Evolutionary conservation across 163 green algal species (phyloP), one percentile per base, ranked within the genome.

Genomic region (Trebouxia gelatinosa): DNA sequence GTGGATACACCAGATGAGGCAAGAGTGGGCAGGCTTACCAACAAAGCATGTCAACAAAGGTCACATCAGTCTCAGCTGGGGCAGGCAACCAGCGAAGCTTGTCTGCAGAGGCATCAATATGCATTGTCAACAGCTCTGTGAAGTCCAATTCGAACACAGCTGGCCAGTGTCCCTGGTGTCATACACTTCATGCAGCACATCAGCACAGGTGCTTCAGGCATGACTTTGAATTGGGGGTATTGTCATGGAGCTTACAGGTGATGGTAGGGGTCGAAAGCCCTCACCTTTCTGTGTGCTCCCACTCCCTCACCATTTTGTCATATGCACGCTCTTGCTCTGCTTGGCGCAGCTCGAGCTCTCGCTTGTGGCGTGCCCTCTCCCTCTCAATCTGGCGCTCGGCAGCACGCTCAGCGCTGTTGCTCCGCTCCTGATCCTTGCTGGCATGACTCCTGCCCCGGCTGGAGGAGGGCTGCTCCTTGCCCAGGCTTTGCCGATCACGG

Each of bases 201-300:
- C n/a, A n/a, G n/a, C n/a, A n/a, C n/a, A n/a, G n/a, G n/a, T n/a
- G n/a, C n/a, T n/a, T n/a, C n/a, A n/a, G n/a, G n/a, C n/a, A n/a
- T n/a, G n/a, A n/a, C n/a, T n/a, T n/a, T n/a, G n/a, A n/a, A n/a
- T n/a, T n/a, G n/a, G n/a, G n/a, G n/a, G n/a, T n/a, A n/a, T n/a
- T n/a, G n/a, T n/a, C n/a, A n/a, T n/a, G n/a, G n/a, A n/a, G n/a
- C n/a, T n/a, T n/a, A n/a, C n/a, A n/a, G n/a, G 17, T 34, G 29
- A 26, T 62, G 51, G 19, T 62, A 0, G 51, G 2, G 34, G 34
- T 17, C 2, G 26, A 23, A 54, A 74, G 58, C 3, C 38, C 80
- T 5, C 70, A 94, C 89, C 89, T 83, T 80, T 94, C 90, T 6
- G 85, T 62, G 2, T 71, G 68, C 79, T 92, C 86, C 90, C 90